Evolutionary conservation across 768 basidiomycete species (phyloP), one percentile per base, ranked within the genome.

Genomic region (Nidularia pulvinata): DNA sequence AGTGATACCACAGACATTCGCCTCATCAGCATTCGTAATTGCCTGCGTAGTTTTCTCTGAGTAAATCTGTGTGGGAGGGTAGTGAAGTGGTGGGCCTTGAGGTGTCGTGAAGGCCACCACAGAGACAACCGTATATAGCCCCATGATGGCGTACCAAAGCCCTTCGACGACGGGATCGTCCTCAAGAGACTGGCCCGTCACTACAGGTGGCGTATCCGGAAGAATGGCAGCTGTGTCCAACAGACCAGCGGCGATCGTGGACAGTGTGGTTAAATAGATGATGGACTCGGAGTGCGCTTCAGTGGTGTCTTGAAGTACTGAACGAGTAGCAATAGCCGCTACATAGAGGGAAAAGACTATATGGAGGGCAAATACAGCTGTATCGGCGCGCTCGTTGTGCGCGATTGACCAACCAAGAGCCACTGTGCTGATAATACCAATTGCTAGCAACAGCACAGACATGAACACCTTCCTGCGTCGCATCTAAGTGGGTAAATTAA

Each of bases 11-110:
- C 83, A 86, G 14, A 95, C 91, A 61, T 95, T 96, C 55, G 87
- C 80, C 37, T 78, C 69, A n/a, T 81, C 80, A n/a, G 66, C 67
- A 53, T 86, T 89, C 5, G 87, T 88, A 39, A 79, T 76, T 4
- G 74, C 65, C 52, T 77, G 72, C 35, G 89, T 72, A 0, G 76
- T 82, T 68, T 91, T 92, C 48, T 86, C 78, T 0, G 88, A 83
- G 64, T 94, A 95, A 36, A 95, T 86, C 9, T 70, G 69, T 52
- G 85, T 79, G n/a, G 85, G 73, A 1, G 90, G 88, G 61, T 83
- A 91, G 62, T 92, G 82, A 5, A 95, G 72, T 7, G 76, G 70
- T 0, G 95, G 95, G 0, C 93, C 93, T 36, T 80, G 74, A 2
- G 88, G 89, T 1, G 85, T 87, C 16, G 86, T 74, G 42, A 75